Conservation (phyloP, 805 yeast genomes). For the Saccharomyces cerevisiae region DNA sequence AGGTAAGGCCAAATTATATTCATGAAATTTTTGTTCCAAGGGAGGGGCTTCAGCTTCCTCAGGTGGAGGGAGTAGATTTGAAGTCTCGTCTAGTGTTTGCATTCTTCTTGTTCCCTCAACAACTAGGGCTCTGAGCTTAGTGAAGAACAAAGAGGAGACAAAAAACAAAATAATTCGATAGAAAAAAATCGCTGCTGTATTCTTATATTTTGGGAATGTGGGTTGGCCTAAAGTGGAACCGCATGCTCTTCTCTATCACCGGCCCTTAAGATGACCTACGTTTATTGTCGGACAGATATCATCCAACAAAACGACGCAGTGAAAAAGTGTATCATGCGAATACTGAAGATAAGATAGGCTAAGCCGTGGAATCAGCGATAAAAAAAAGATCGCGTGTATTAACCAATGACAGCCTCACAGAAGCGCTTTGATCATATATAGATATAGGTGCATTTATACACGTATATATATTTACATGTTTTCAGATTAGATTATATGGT, state of each 20-base stretch:
- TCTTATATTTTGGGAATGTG: neutral
- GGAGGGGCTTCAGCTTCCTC: slow-evolving; percentile 4
- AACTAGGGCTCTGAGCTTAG: neutral
- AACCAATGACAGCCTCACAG: neutral
- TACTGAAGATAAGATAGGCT: neutral
- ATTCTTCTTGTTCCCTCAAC: slow-evolving; percentile 3
- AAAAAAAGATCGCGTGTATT: neutral
- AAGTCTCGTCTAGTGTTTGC: slow-evolving; percentile 16
- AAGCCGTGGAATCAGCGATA: neutral
- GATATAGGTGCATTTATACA: neutral
- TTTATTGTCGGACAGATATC: neutral
- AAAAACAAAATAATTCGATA: neutral
- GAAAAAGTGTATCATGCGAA: neutral
- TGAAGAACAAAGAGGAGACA: neutral
- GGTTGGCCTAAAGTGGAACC: neutral
- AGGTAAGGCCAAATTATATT: slow-evolving; percentile 21
- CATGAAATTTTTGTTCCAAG: slow-evolving; percentile 21
- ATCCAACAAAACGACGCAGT: neutral
- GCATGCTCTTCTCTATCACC: neutral
- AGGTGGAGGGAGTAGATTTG: slow-evolving; percentile 8
- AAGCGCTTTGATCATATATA: neutral
- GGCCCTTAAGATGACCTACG: neutral
- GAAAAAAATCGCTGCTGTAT: neutral
- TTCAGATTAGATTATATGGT: neutral
- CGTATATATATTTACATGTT: neutral